Base-by-base conservation (phyloP, 306 rosid species). In the Styphnolobium japonicum region DNA sequence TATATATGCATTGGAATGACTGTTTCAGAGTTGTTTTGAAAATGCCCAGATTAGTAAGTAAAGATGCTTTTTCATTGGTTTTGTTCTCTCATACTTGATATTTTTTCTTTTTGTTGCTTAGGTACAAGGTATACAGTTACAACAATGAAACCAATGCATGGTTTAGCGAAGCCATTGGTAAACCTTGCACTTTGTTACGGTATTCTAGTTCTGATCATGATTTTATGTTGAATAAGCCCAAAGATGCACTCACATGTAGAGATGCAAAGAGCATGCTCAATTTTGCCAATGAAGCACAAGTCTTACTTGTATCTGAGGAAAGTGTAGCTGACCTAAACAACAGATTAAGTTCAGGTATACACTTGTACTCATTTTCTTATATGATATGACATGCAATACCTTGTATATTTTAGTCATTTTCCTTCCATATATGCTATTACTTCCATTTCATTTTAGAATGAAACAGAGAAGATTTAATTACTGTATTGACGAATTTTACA, bases 201-300 rank as follows among this genome's bases (percentile, higher is more conserved):
- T 87, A 82, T 82, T 87, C 83, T 51, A 86, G 86, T 83, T 85
- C 89, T 71, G 29, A 70, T 53, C 61, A 83, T 57, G 86, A 79
- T 55, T 73, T 62, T 77, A 56, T 52, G 84, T 52, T 82, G 76
- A 77, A 81, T 63, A 76, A 80, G 73, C 64, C 78, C 78, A 80
- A 80, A 64, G 84, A 57, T 14, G 66, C 53, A 3, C 81, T 86
- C 60, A 66, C 66, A 18, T 86, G 98, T 85, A 89, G 93, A 89
- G 91, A 85, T 84, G 49, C 57, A 56, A 82, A 79, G 76, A 80
- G 81, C 71, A 52, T 6, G 25, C 79, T 81, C 75, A 88, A 86
- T 85, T 95, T 95, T 61, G 79, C 88, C 52, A 95, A 95, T 64
- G 98, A 95, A 91, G 97, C 90, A 42, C 99, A 90, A 79, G 86